A percentile compares a stretch with the other conserved stretches of the same genome.
Conservation (phyloP, 2,329 filamentous ascomycete genomes). For the Paracoccidioides brasiliensis region DNA sequence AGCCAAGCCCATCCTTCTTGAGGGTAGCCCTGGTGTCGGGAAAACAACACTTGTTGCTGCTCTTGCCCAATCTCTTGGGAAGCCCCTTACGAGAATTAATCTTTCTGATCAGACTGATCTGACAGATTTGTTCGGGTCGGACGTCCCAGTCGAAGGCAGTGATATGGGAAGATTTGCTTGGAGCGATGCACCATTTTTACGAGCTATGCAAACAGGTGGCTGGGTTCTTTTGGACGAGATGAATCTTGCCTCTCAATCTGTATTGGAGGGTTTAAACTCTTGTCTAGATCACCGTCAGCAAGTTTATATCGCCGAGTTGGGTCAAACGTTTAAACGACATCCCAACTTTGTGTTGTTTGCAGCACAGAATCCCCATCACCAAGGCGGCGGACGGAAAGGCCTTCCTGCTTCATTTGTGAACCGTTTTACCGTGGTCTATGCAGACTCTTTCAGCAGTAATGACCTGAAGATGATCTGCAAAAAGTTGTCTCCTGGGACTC, state of each 20-base stretch:
- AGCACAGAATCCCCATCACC: conserved; percentile 93
- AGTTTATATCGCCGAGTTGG: conserved; percentile 87
- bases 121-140: conserved; percentile 93
- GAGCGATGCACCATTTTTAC: conserved; percentile 88
- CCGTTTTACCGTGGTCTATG: conserved; percentile 94
- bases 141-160: conserved; percentile 88
- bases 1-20: conserved; percentile 79
- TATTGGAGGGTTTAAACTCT: conserved; percentile 89
- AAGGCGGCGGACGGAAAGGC: conserved; percentile 89
- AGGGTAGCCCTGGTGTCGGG: conserved; percentile 94
- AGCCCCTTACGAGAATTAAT: conserved; percentile 83
- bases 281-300: conserved; percentile 94
- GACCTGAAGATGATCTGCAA: conserved; percentile 74
- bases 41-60: conserved; percentile 91
- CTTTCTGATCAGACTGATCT: conserved; percentile 95
- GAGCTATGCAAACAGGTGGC: conserved; percentile 90
- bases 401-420: conserved; percentile 94
- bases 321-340: conserved; percentile 85
- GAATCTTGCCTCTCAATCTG: conserved; percentile 94
- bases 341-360: conserved; percentile 88
- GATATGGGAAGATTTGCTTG: conserved; percentile 84
- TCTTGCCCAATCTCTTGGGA: conserved; percentile 64
- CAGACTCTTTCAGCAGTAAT: conserved; percentile 70
- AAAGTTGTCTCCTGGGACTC: conserved; percentile 57
- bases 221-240: conserved; percentile 98